These are phyloP conservation scores for Fusarium sp. DNA, from an alignment of 2,329 filamentous ascomycete species.

Conservation along the genomic window DNA sequence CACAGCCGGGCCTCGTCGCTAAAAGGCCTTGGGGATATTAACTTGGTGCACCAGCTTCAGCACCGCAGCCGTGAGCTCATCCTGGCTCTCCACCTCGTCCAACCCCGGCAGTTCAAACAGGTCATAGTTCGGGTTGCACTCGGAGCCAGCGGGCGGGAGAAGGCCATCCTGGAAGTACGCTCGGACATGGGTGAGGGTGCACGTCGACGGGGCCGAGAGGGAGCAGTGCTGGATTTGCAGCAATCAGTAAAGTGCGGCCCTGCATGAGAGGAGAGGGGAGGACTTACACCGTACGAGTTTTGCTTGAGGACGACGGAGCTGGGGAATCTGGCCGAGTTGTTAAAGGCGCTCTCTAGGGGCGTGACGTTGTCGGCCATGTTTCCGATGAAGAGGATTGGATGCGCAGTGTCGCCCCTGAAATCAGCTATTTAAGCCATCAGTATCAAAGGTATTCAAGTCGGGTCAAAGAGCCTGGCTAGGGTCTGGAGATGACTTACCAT, in stretches of 20 bases:
- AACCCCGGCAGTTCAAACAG: constrained; percentile 58
- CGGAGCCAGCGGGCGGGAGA: constrained; percentile 61
- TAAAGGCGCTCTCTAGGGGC: constrained; percentile 62
- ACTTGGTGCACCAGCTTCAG: constrained; percentile 33
- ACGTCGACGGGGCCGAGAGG: constrained; percentile 61
- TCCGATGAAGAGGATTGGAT: constrained; percentile 64
- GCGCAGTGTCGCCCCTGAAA: constrained; percentile 55
- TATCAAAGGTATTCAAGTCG: not conserved
- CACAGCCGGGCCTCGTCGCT: not conserved
- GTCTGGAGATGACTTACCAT: constrained; percentile 42
- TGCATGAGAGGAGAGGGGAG: not conserved
- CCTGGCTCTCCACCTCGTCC: constrained; percentile 19
- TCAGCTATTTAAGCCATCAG: constrained; percentile 42
- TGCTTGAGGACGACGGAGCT: constrained; percentile 64
- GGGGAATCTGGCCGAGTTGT: constrained; percentile 61
- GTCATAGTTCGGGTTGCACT: constrained; percentile 62
- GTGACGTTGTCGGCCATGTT: constrained; percentile 65
- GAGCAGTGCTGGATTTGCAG: constrained; percentile 62
- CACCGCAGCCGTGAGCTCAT: constrained; percentile 40
- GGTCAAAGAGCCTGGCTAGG: too few relatives aligned
- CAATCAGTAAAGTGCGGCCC: not conserved
- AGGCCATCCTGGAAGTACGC: constrained; percentile 63
- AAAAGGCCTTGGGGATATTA: constrained; percentile 38
- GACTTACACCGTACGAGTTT: constrained; percentile 66
- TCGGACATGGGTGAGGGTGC: constrained; percentile 59